Conservation (phyloP, 2,329 filamentous ascomycete genomes). For the Pseudopithomyces chartarum region DNA sequence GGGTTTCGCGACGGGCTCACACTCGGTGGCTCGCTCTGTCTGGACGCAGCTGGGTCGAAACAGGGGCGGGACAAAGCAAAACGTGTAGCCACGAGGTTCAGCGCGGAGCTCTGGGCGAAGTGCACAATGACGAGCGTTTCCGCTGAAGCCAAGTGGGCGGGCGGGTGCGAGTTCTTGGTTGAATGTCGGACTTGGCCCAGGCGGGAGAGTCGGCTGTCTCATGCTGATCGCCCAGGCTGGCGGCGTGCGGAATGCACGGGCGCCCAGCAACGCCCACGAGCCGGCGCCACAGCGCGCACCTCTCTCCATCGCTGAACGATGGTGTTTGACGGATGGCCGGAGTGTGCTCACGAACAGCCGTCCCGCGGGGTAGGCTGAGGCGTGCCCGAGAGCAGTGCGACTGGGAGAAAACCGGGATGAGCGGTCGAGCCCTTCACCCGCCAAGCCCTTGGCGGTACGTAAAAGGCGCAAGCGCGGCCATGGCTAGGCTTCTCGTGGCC, state of each 20-base stretch:
- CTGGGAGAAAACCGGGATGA: not conserved
- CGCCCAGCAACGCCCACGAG: not conserved
- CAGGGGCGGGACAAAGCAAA: not conserved
- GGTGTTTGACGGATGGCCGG: not conserved
- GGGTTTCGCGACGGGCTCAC: not conserved
- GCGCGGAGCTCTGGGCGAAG: slow-evolving; percentile 8
- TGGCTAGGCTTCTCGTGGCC: not conserved
- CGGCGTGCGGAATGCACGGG: slow-evolving; percentile 1
- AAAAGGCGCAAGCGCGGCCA: not conserved
- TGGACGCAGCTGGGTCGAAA: not conserved
- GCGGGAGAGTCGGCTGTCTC: slow-evolving; percentile 7
- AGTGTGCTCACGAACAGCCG: not conserved
- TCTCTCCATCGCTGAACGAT: not conserved
- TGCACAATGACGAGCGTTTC: slow-evolving; percentile 4
- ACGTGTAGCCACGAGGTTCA: slow-evolving; percentile 1
- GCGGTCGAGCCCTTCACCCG: not conserved
- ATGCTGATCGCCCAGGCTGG: slow-evolving; percentile 4
- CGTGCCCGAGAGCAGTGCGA: not conserved
- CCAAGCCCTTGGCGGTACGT: not conserved
- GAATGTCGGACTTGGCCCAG: slow-evolving; percentile 5
- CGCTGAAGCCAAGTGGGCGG: slow-evolving; percentile 9
- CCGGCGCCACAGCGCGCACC: not conserved
- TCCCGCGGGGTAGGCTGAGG: not conserved
- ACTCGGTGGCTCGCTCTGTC: not conserved
- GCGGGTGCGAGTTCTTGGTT: slow-evolving; percentile 1